phyloP scores from a whole-genome alignment of 148 eudicot species.

The Nyssa sinensis region DNA sequence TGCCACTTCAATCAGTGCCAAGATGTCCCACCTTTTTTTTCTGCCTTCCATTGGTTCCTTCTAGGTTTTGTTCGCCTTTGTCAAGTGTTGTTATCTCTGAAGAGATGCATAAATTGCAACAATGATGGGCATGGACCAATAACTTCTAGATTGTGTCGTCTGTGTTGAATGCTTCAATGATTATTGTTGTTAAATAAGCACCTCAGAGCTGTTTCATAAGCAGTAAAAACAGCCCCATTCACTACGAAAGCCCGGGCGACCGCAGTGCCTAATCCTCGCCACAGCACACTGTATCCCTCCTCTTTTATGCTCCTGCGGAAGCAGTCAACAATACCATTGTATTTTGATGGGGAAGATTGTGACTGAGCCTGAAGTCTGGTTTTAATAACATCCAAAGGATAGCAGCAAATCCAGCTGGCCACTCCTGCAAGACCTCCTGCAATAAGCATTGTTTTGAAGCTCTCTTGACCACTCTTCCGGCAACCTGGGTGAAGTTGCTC shows the following conservation, averaged over 20 bases:
- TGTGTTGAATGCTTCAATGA: conserved; percentile 29
- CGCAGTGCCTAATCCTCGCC: conserved; percentile 72
- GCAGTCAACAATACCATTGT: conserved; percentile 62
- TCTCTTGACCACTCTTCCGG: conserved; percentile 61
- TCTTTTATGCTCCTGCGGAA: conserved; percentile 46
- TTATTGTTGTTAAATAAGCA: conserved; percentile 32
- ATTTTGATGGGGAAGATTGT: conserved; percentile 25
- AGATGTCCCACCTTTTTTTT: too few species aligned
- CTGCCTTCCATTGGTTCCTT: neutral
- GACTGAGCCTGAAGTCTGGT: conserved; percentile 68
- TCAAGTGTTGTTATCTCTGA: neutral
- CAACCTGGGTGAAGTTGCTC: conserved; percentile 90
- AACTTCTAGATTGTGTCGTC: too few species aligned
- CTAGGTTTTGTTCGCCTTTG: neutral
- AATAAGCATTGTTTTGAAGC: conserved; percentile 52
- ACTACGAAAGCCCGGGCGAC: conserved; percentile 74
- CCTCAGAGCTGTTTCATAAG: conserved; percentile 71
- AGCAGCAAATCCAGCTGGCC: conserved; percentile 73
- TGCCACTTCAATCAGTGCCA: too few species aligned
- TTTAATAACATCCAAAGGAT: conserved; percentile 75
- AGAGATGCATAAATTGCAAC: neutral
- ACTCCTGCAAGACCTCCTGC: conserved; percentile 87
- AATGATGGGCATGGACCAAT: too few species aligned
- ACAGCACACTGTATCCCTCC: conserved; percentile 62
- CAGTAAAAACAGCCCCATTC: conserved; percentile 68